Base-by-base conservation (phyloP, 257 asterid genomes). In the Craterostigma plantagineum region DNA sequence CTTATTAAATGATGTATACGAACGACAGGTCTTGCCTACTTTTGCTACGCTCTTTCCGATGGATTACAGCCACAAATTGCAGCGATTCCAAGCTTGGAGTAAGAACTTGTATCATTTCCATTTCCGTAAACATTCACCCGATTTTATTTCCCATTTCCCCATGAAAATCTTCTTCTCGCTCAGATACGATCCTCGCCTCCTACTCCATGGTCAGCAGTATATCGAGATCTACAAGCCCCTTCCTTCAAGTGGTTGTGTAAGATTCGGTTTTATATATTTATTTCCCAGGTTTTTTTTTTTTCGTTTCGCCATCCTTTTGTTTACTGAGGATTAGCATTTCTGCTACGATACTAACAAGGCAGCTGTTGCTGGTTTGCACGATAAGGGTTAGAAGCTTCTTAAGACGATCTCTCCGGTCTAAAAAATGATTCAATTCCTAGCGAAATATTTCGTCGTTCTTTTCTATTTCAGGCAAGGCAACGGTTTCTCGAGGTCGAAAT, bases 211-310 rank as follows among this genome's bases (percentile, higher is more conserved):
- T 49, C 93, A 83, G 51, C 98, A 90, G 27, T 74, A 70, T 52
- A 72, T 83, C 7, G 91, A 90, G 65, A 77, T 90, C 45, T 83
- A 74, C 68, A 79, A 75, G 64, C 91, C 95, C 37, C 92, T 90
- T 45, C 98, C 98, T 14, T 58, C 95, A 27, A 61, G 38, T 68
- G 81, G 79, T 45, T 67, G 69, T 53, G 95, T 90, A 74, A 71
- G 83, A 35, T 58, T 60, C 60, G 16, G 3, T 55, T 17, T 56
- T n/a, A n/a, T n/a, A n/a, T n/a, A n/a, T n/a, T n/a, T n/a, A n/a
- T n/a, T n/a, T n/a, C n/a, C n/a, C n/a, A n/a, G n/a, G n/a, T n/a
- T n/a, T n/a, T n/a, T n/a, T n/a, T n/a, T n/a, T n/a, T 11, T 54
- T 58, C 45, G 14, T 27, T 51, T 42, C 23, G 34, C 50, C 38